Conservation (phyloP, 1,139 yeast species). For the Pichia sp. region DNA sequence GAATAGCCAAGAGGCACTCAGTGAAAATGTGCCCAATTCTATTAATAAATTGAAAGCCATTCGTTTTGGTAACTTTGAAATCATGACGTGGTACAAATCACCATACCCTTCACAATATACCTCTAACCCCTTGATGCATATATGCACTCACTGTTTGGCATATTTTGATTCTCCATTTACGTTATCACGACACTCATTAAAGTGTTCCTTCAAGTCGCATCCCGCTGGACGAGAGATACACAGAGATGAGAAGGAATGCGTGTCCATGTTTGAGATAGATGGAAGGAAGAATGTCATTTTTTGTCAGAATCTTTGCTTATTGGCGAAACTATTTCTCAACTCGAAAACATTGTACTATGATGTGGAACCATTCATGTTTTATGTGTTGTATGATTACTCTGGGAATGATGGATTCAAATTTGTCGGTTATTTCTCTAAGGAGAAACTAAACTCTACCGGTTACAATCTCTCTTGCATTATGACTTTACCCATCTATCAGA, state of each 20-base stretch:
- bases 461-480: conserved; percentile 87
- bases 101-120: conserved; percentile 91
- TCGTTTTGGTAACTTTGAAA: conserved; percentile 63
- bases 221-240: conserved; percentile 95
- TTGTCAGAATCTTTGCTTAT: conserved; percentile 82
- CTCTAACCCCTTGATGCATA: conserved; percentile 50
- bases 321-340: conserved; percentile 83
- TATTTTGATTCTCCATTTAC: conserved; percentile 70
- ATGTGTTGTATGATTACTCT: conserved; percentile 49
- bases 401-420: conserved; percentile 48
- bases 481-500: conserved; percentile 80
- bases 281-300: conserved; percentile 77
- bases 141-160: conserved; percentile 82
- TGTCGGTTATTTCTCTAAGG: conserved; percentile 93
- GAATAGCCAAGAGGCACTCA: conserved; percentile 20
- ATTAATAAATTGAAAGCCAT: conserved; percentile 33
- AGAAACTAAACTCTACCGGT: conserved; percentile 64
- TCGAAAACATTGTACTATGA: conserved; percentile 90
- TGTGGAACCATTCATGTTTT: conserved; percentile 91
- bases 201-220: conserved; percentile 55
- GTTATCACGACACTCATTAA: conserved; percentile 60
- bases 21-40: conserved; percentile 14
- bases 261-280: conserved; percentile 86
- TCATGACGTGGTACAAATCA: conserved; percentile 87
- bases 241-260: conserved; percentile 39